Evolutionary conservation across 345 rosid genomes (phyloP), one percentile per base, ranked within the genome.

Genomic region (Salix brachista): DNA sequence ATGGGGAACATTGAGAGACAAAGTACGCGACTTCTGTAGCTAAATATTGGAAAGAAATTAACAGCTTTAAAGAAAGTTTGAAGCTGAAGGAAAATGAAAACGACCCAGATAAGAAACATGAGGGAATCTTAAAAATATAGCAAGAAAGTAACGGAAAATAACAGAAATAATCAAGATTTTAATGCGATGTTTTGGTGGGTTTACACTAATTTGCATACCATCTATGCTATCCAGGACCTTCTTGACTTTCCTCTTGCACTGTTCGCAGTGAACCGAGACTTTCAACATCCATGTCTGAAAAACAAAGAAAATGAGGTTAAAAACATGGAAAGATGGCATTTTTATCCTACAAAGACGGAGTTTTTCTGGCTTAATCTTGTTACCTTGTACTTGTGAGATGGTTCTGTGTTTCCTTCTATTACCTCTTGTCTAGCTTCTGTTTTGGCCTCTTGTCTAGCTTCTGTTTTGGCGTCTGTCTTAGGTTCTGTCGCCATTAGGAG

Each of bases 341-440:
- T 58, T 18, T 19, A 28, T 26, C 1, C 28, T 52, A 9, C 7
- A 36, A 34, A 28, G 23, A 6, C 3, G 19, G 19, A 77, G 13
- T 41, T 71, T 34, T 32, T 17, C 18, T 28, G 28, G 13, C 2
- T 62, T 21, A 7, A 56, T 69, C 60, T 41, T 2, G 3, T 72
- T 62, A 91, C 98, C 94, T 91, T 92, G 84, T 76, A 91, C 42
- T 86, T 86, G 36, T 91, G 94, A 76, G 87, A 83, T 46, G 79
- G 79, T 42, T 81, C 89, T 26, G 60, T 54, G 80, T 79, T 82
- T 19, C 69, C 77, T 64, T 81, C 87, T n/a, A 79, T 71, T 16
- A 41, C 52, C 77, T 77, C 84, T 65, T 77, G 62, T 2, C 3
- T 30, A 10, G 25, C 48, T 36, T 44, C 70, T 17, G 48, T 14